A percentile compares a stretch with the other conserved stretches of the same genome.
These are phyloP conservation scores for Candida sp. DNA, from an alignment of 1,139 yeast genomes.

Conservation along the genomic window DNA sequence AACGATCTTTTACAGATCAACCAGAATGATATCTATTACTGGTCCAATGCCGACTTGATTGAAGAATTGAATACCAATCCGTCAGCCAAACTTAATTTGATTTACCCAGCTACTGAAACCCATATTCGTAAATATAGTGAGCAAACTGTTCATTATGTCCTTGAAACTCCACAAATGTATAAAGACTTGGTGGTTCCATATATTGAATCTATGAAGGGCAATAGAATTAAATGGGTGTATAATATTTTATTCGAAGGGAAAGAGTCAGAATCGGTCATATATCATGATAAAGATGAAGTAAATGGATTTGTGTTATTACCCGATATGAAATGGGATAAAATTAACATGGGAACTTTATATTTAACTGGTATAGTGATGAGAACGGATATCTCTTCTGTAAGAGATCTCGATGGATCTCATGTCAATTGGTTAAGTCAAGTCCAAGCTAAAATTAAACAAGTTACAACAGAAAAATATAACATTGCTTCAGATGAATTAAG, in stretches of 20 bases:
- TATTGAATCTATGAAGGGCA: constrained; percentile 73
- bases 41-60: constrained; percentile 61
- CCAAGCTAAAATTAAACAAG: constrained; percentile 38
- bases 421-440: constrained; percentile 52
- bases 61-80: constrained; percentile 51
- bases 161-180: constrained; percentile 83
- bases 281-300: constrained; percentile 53
- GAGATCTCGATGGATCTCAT: constrained; percentile 69
- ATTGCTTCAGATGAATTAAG: constrained; percentile 51
- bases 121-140: constrained; percentile 73
- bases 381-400: constrained; percentile 64
- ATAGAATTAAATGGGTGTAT: constrained; percentile 83
- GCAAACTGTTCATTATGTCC: constrained; percentile 56
- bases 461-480: constrained; percentile 43
- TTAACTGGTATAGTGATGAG: constrained; percentile 76
- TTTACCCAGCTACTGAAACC: constrained; percentile 86
- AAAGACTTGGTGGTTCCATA: constrained; percentile 63
- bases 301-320: constrained; percentile 65
- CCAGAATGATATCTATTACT: constrained; percentile 76
- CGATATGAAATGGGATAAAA: constrained; percentile 93
- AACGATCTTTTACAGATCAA: constrained; percentile 41
- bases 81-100: constrained; percentile 68
- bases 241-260: constrained; percentile 81
- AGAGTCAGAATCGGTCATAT: constrained; percentile 76
- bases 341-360: constrained; percentile 66